Percentiles rank a stretch among this genome's conserved stretches.
Conservation (phyloP, 371 early-diverging fungal genomes). For the Lichtheimia ramosa region DNA sequence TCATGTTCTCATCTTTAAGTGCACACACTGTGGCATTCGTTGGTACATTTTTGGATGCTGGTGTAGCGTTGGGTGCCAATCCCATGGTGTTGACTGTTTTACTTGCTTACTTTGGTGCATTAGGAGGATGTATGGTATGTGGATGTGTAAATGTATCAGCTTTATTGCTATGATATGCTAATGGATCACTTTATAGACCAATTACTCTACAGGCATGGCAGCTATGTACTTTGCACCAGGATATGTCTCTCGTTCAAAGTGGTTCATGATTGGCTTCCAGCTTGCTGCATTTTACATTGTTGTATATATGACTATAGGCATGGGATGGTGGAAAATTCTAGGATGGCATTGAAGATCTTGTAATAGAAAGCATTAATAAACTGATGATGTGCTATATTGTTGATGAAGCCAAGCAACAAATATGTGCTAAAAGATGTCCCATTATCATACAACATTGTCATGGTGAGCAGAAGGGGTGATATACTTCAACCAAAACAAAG, state of each 20-base stretch:
- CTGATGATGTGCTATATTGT: neutral
- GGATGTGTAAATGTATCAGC: neutral
- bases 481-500: too few species aligned
- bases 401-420: too few species aligned
- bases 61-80: conserved; percentile 57
- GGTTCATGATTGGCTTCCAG: conserved; percentile 63
- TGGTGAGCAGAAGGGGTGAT: too few species aligned
- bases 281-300: conserved; percentile 51
- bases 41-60: conserved; percentile 79
- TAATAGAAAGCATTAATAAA: neutral
- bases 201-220: conserved; percentile 60
- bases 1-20: conserved; percentile 71
- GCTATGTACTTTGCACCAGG: conserved; percentile 66
- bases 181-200: conserved; percentile 36
- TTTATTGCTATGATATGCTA: neutral
- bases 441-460: too few species aligned
- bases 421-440: too few species aligned
- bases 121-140: conserved; percentile 66
- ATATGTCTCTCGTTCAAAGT: conserved; percentile 52
- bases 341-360: conserved; percentile 48
- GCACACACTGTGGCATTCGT: conserved; percentile 72
- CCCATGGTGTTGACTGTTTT: conserved; percentile 58
- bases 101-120: conserved; percentile 65
- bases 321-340: conserved; percentile 71
- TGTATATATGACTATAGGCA: conserved; percentile 65